These are phyloP conservation scores for Carex myosuroides DNA, from an alignment of 176 grass and related monocot species.

Conservation along the genomic window DNA sequence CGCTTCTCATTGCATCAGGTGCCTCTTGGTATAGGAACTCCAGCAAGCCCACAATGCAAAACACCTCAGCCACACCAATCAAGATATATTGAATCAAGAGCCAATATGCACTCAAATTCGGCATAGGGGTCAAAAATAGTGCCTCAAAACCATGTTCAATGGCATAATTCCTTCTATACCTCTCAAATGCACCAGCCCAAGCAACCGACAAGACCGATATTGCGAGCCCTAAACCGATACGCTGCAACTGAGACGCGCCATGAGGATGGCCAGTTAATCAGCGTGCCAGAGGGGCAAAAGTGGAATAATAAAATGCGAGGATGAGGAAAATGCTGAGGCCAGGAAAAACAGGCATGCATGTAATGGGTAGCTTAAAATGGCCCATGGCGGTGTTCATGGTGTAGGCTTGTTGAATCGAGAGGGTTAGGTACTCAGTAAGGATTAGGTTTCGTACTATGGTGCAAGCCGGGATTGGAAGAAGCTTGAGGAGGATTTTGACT, in stretches of 20 bases:
- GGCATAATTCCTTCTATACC: slow-evolving; percentile 67
- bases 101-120: slow-evolving; percentile 82
- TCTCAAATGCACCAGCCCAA: slow-evolving; percentile 74
- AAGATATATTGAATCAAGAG: slow-evolving; percentile 92
- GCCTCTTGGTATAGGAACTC: slow-evolving; percentile 98
- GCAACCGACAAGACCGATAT: slow-evolving; percentile 72
- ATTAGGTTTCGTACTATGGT: slow-evolving; percentile 78
- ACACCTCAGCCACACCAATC: slow-evolving; percentile 91
- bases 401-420: slow-evolving; percentile 88
- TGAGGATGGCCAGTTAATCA: slow-evolving; percentile 75
- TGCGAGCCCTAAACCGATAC: slow-evolving; percentile 61
- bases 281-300: slow-evolving; percentile 61
- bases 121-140: slow-evolving; percentile 67
- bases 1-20: slow-evolving; percentile 94
- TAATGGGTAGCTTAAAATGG: slow-evolving; percentile 52
- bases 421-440: slow-evolving; percentile 81
- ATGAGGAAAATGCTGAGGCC: slow-evolving; percentile 77
- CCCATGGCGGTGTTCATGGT: slow-evolving; percentile 68
- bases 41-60: slow-evolving; percentile 69
- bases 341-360: slow-evolving; percentile 98
- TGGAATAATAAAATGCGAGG: slow-evolving; percentile 70
- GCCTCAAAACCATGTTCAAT: slow-evolving; percentile 47
- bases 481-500: slow-evolving; percentile 80
- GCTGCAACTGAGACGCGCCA: slow-evolving; percentile 82
- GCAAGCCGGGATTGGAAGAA: slow-evolving; percentile 70